Evolutionary conservation across 2,329 filamentous ascomycete species (phyloP).

Genomic region (Leptographium flavum): DNA sequence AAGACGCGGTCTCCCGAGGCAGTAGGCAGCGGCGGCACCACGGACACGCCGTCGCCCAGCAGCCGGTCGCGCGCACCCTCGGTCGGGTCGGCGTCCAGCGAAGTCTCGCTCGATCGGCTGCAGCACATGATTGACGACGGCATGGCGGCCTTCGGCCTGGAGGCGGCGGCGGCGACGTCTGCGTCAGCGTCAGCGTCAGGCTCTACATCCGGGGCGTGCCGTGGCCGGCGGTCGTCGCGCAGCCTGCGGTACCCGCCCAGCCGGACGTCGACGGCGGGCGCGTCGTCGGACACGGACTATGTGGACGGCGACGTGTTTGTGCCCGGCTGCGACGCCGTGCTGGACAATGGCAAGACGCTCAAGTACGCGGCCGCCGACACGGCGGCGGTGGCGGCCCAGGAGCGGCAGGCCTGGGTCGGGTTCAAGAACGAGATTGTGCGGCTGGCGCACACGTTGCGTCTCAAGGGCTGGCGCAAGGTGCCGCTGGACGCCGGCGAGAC

Average conservation of each 20-base stretch:
- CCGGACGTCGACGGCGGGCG: conserved; percentile 34
- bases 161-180: not conserved
- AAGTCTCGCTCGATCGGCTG: conserved; percentile 63
- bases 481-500: conserved; percentile 54
- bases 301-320: conserved; percentile 70
- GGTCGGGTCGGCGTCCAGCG: conserved; percentile 50
- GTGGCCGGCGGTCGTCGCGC: conserved; percentile 15
- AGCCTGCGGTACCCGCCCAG: conserved; percentile 24
- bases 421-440: conserved; percentile 92
- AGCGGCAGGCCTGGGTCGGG: conserved; percentile 61
- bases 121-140: conserved; percentile 66
- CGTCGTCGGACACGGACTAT: conserved; percentile 77
- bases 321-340: conserved; percentile 65
- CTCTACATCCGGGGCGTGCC: no score
- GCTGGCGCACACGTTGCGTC: conserved; percentile 70
- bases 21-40: no score
- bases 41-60: not conserved
- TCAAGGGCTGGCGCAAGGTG: conserved; percentile 85
- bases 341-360: conserved; percentile 85
- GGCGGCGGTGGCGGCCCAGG: conserved; percentile 36
- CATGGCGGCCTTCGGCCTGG: conserved; percentile 38
- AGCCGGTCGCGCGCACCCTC: conserved; percentile 31
- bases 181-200: conserved; percentile 4
- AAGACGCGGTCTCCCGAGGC: conserved; percentile 23
- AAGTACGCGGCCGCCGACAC: conserved; percentile 34